These are phyloP conservation scores for Eucommia ulmoides DNA, from an alignment of 257 asterid genomes.

Conservation along the genomic window DNA sequence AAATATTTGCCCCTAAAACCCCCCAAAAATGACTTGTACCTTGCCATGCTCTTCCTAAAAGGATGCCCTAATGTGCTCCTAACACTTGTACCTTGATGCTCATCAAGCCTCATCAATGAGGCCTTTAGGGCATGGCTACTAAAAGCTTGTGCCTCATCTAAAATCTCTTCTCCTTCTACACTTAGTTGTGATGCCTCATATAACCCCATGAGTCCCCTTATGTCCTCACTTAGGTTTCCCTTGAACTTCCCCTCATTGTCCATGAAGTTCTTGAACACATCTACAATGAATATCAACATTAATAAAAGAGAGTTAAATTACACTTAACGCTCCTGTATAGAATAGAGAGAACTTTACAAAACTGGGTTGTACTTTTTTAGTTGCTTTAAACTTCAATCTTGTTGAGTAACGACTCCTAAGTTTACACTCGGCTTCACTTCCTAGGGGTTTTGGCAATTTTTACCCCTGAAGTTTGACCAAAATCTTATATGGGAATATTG, in stretches of 20 bases:
- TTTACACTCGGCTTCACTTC: too few species aligned
- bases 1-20: conserved; percentile 4
- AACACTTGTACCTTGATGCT: conserved; percentile 2
- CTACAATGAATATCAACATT: conserved; percentile 6
- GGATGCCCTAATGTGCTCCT: conserved; percentile 24
- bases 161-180: conserved; percentile 30
- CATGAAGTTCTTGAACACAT: conserved; percentile 26
- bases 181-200: conserved; percentile 42
- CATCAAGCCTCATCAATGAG: neutral
- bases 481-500: too few species aligned
- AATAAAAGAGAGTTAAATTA: too few species aligned
- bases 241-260: conserved; percentile 22
- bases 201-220: conserved; percentile 20
- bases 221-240: conserved; percentile 7
- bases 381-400: too few species aligned
- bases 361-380: neutral
- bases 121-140: conserved; percentile 10
- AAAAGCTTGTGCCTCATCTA: conserved; percentile 32
- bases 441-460: too few species aligned
- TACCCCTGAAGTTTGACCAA: too few species aligned
- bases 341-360: too few species aligned
- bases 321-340: neutral
- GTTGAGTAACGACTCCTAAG: too few species aligned
- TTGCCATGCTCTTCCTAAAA: conserved; percentile 26
- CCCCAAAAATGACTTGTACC: conserved; percentile 3